These are phyloP conservation scores for Colletotrichum scovillei DNA, from an alignment of 2,329 filamentous ascomycete species.

Conservation along the genomic window DNA sequence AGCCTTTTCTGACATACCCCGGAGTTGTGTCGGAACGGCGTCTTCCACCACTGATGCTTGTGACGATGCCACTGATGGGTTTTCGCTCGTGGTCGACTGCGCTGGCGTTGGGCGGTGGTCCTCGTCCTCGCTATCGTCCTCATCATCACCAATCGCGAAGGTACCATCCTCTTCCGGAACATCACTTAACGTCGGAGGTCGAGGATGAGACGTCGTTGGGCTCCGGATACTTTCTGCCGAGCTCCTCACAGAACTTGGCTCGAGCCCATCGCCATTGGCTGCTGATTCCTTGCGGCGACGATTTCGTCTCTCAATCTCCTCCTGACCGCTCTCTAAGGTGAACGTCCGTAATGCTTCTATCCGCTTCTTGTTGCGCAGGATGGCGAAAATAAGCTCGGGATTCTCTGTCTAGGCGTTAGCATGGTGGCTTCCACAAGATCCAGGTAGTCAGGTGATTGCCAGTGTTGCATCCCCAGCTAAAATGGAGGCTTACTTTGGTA, in stretches of 20 bases:
- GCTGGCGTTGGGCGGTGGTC: conserved; percentile 67
- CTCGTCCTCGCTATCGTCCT: conserved; percentile 68
- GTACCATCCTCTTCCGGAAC: conserved; percentile 78
- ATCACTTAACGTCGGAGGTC: conserved; percentile 69
- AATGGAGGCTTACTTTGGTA: conserved; percentile 72
- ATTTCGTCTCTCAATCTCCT: conserved; percentile 86
- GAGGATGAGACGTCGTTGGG: conserved; percentile 65
- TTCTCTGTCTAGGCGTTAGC: conserved; percentile 68
- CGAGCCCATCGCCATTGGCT: conserved; percentile 61
- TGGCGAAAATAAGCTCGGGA: conserved; percentile 80
- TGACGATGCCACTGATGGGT: conserved; percentile 74
- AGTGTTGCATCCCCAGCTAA: neutral
- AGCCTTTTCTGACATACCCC: conserved; percentile 97
- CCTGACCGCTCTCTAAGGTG: conserved; percentile 90
- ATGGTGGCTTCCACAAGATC: neutral
- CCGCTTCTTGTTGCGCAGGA: conserved; percentile 82
- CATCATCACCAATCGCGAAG: conserved; percentile 91
- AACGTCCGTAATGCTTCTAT: conserved; percentile 89
- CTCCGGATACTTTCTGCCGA: conserved; percentile 77
- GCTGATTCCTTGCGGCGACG: conserved; percentile 74
- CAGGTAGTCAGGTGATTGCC: neutral
- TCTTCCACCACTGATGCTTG: conserved; percentile 77
- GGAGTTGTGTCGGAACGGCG: conserved; percentile 82
- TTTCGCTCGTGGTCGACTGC: conserved; percentile 72
- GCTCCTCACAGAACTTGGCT: conserved; percentile 63